These are phyloP conservation scores for Nitzschia sp. DNA, from an alignment of 108 stramenopile species.

Conservation along the genomic window DNA sequence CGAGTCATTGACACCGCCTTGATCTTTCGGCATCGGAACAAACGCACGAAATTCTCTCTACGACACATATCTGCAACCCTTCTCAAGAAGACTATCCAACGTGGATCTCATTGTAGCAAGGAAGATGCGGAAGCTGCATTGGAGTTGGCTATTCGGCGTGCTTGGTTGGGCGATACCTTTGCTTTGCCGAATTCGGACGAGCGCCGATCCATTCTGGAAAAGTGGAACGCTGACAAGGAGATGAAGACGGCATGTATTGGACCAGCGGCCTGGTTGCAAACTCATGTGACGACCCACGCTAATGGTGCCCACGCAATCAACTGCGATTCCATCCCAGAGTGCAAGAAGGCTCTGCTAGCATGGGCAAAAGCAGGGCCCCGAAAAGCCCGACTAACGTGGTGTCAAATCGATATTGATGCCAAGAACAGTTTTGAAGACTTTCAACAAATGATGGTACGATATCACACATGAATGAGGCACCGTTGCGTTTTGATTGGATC, in stretches of 20 bases:
- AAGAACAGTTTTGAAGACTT: constrained; percentile 30
- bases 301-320: constrained; percentile 61
- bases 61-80: constrained; percentile 56
- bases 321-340: constrained; percentile 50
- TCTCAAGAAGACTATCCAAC: constrained; percentile 68
- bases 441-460: constrained; percentile 36
- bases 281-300: constrained; percentile 50
- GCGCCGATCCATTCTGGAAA: constrained; percentile 18
- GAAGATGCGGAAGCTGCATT: constrained; percentile 79
- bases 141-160: constrained; percentile 71
- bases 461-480: no score
- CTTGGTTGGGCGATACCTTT: constrained; percentile 58
- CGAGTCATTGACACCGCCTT: constrained; percentile 84
- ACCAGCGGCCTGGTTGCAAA: constrained; percentile 60
- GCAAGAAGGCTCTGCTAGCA: constrained; percentile 69
- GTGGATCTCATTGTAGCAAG: constrained; percentile 70
- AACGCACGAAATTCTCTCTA: constrained; percentile 70
- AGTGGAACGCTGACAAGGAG: constrained; percentile 16
- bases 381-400: constrained; percentile 68
- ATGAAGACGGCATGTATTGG: constrained; percentile 67
- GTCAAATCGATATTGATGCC: constrained; percentile 42
- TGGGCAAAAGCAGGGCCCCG: constrained; percentile 59
- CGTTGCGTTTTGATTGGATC: neutral
- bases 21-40: constrained; percentile 61
- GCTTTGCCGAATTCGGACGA: constrained; percentile 43